Conservation (phyloP, 108 stramenopile species). For the Pseudonitzschia multistriata region DNA sequence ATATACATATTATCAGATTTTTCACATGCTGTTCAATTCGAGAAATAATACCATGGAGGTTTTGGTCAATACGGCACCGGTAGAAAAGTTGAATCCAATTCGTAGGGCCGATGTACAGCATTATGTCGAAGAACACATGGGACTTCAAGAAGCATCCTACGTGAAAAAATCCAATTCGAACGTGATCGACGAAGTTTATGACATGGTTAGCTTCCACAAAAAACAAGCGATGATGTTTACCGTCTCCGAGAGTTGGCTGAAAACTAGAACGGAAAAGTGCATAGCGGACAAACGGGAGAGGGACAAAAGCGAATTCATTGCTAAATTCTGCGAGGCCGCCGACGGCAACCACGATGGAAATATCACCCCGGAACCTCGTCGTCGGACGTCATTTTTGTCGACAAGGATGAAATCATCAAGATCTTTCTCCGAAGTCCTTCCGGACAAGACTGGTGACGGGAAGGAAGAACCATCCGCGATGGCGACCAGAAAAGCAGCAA, state of each 20-base stretch:
- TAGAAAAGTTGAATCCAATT: constrained; percentile 6
- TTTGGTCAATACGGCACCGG: constrained; percentile 8
- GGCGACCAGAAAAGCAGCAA: not conserved
- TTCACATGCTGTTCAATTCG: constrained; percentile 26
- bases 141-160: constrained; percentile 3
- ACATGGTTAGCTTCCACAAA: not conserved
- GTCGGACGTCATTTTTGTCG: not conserved
- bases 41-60: not conserved
- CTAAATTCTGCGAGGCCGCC: not conserved
- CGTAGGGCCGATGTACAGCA: not conserved
- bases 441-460: not conserved
- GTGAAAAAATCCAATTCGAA: not conserved
- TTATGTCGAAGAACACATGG: constrained; percentile 6
- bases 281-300: not conserved
- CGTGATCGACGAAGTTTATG: constrained; percentile 1
- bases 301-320: not conserved
- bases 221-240: constrained; percentile 10
- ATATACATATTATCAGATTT: constrained; percentile 30
- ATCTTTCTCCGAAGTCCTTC: not conserved
- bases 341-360: not conserved
- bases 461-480: not conserved
- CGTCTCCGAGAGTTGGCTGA: constrained; percentile 6
- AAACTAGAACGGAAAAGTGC: not conserved
- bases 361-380: not conserved
- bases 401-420: not conserved